Evolutionary conservation across 768 basidiomycete species (phyloP).

Genomic region (Pisolithus marmoratus): DNA sequence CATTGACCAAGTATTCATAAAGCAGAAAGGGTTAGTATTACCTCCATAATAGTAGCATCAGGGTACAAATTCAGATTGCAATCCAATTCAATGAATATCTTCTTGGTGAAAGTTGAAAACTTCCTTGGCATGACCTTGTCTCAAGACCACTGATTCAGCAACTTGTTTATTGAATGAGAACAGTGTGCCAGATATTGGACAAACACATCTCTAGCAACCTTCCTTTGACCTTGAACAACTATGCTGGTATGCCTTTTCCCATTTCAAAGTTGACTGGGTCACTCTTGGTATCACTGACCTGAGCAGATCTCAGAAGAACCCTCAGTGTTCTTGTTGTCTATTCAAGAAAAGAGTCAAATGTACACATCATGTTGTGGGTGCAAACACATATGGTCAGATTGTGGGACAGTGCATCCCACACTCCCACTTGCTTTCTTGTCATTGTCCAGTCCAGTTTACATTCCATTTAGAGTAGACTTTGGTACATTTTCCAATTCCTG

Average conservation of each 20-base stretch:
- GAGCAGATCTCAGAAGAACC: conserved; percentile 80
- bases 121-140: conserved; percentile 64
- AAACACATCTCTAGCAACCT: conserved; percentile 69
- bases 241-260: conserved; percentile 85
- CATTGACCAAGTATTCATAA: background rate
- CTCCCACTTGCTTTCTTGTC: conserved; percentile 82
- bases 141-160: conserved; percentile 54
- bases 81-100: conserved; percentile 83
- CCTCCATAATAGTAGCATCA: conserved; percentile 89
- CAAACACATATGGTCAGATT: conserved; percentile 47
- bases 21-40: conserved; percentile 22
- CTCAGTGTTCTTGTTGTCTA: conserved; percentile 81
- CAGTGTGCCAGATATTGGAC: background rate
- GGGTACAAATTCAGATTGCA: conserved; percentile 75
- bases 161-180: conserved; percentile 28
- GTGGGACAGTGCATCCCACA: conserved; percentile 80
- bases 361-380: background rate
- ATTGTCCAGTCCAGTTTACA: conserved; percentile 93
- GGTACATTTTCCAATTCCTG: conserved; percentile 84
- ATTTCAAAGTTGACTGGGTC: conserved; percentile 60
- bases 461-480: conserved; percentile 82
- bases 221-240: conserved; percentile 84
- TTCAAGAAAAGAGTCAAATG: conserved; percentile 2
- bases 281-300: conserved; percentile 43
- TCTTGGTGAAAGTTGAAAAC: conserved; percentile 81